These are phyloP conservation scores for Mrakia gelida DNA, from an alignment of 768 basidiomycete species.

Conservation along the genomic window DNA sequence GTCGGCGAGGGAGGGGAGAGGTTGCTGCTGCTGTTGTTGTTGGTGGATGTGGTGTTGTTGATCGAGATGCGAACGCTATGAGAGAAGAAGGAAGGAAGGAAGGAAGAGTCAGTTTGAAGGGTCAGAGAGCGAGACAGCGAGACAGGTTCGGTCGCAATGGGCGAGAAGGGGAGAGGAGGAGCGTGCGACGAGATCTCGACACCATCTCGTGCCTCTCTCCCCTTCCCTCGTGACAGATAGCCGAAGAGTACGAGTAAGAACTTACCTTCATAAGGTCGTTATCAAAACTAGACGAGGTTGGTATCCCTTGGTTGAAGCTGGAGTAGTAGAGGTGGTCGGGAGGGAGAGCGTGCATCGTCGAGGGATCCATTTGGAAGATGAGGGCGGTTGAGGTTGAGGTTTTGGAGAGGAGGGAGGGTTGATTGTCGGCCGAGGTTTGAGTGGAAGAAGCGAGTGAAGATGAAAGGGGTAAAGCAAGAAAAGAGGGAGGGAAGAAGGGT, in stretches of 20 bases:
- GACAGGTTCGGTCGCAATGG: too few species aligned
- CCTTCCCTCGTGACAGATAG: too few species aligned
- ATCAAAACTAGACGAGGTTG: background rate
- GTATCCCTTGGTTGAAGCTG: background rate
- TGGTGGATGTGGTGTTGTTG: background rate
- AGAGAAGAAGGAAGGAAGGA: background rate
- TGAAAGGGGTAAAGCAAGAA: background rate
- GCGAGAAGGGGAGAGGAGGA: background rate
- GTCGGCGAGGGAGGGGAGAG: conserved; percentile 57
- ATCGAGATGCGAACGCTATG: background rate
- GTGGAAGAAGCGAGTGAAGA: conserved; percentile 5
- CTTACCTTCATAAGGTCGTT: conserved; percentile 24
- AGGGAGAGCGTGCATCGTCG: background rate
- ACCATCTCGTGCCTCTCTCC: background rate
- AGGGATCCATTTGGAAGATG: background rate
- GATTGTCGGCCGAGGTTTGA: background rate
- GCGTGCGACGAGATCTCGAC: background rate
- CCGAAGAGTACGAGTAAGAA: background rate
- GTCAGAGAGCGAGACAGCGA: background rate
- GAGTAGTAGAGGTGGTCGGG: background rate
- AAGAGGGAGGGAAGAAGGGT: background rate
- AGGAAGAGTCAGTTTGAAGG: background rate
- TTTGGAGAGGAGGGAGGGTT: too few species aligned
- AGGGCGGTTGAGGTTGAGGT: background rate
- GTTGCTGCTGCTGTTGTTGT: background rate